A percentile compares a stretch with the other conserved stretches of the same genome.
Evolutionary conservation across 2,329 filamentous ascomycete genomes (phyloP).

Genomic region (Diplodia sapinea): DNA sequence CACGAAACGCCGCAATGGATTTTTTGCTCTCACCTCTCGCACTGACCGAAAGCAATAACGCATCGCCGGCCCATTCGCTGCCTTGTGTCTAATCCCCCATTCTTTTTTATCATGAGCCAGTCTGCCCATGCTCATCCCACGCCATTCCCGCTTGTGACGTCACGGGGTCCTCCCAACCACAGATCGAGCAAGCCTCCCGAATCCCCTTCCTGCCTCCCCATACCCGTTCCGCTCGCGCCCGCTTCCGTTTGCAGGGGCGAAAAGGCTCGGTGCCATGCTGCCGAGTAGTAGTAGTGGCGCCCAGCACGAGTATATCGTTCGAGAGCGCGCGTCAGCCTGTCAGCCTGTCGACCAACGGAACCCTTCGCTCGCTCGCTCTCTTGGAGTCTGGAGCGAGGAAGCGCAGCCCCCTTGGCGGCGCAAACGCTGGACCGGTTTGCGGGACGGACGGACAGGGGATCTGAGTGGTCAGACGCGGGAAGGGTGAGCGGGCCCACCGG

Average conservation of each 20-base stretch:
- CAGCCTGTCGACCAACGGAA: not conserved
- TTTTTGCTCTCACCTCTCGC: not conserved
- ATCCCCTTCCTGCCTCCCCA: not conserved
- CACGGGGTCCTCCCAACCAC: slow-evolving; percentile 2
- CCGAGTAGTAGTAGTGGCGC: not conserved
- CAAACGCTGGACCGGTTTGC: slow-evolving; percentile 11
- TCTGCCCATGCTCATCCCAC: not conserved
- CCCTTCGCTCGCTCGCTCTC: not conserved
- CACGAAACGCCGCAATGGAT: not conserved
- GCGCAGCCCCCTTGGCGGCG: slow-evolving; percentile 3
- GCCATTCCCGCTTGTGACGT: not conserved
- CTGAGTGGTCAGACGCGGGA: not conserved
- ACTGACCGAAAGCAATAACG: not conserved
- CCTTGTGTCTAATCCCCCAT: not conserved
- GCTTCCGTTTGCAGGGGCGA: not conserved
- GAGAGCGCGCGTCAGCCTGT: not conserved
- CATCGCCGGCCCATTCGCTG: not conserved
- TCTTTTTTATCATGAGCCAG: not conserved
- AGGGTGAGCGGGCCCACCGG: not conserved
- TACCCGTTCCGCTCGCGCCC: not conserved
- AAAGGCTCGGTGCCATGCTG: not conserved
- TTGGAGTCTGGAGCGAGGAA: not conserved
- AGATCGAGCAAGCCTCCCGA: not conserved
- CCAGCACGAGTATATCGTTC: not conserved
- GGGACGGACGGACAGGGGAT: not conserved